Percentiles rank a stretch among this genome's conserved stretches.
These are phyloP conservation scores for Scutellospora calospora DNA, from an alignment of 371 early-diverging fungal species.

Conservation along the genomic window DNA sequence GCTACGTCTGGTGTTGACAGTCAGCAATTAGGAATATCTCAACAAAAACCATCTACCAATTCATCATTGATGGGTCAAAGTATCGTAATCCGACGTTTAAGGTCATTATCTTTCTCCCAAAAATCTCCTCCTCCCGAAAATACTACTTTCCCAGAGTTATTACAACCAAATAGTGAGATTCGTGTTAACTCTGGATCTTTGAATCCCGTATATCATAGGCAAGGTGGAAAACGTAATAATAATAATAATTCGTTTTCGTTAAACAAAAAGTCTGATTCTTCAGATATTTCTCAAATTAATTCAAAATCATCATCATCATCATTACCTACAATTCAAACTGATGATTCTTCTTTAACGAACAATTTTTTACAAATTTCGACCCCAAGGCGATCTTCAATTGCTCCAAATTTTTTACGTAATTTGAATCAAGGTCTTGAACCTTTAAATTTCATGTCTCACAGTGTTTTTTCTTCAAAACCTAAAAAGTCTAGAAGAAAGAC, in stretches of 20 bases:
- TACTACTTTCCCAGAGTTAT: background rate
- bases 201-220: background rate
- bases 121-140: conserved; percentile 4
- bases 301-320: background rate
- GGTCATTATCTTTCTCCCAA: conserved; percentile 29
- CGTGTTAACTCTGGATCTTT: background rate
- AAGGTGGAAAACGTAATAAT: background rate
- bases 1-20: background rate
- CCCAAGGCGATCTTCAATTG: background rate
- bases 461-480: background rate
- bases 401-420: conserved; percentile 7
- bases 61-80: background rate
- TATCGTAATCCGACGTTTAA: background rate
- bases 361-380: background rate
- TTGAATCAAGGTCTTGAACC: background rate
- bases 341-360: background rate
- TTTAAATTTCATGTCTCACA: background rate
- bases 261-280: background rate
- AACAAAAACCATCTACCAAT: background rate
- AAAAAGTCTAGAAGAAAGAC: conserved; percentile 36
- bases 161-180: background rate
- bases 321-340: background rate
- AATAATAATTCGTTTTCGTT: background rate
- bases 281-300: background rate
- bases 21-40: background rate